These are phyloP conservation scores for Taphrina populina DNA, from an alignment of 1,139 yeast species.

Conservation along the genomic window DNA sequence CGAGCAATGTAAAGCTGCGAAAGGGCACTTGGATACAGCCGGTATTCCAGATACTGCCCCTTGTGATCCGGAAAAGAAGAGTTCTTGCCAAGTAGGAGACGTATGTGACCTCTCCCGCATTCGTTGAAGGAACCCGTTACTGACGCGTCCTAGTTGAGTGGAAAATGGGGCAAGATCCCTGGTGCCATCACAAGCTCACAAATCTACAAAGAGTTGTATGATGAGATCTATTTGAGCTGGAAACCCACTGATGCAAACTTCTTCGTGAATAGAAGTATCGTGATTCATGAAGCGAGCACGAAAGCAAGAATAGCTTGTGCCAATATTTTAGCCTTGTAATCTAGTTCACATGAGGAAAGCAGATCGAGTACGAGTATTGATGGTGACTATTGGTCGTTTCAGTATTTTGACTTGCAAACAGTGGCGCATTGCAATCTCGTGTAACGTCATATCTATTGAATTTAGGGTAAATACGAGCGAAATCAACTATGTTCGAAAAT, in stretches of 20 bases:
- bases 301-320: constrained; percentile 26
- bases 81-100: constrained; percentile 23
- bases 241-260: background rate
- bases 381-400: too few species aligned
- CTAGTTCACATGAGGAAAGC: too few species aligned
- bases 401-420: too few species aligned
- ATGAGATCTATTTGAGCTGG: constrained; percentile 13
- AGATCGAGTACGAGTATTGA: too few species aligned
- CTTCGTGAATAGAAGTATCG: constrained; percentile 23
- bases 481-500: too few species aligned
- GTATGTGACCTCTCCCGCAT: background rate
- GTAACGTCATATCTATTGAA: too few species aligned
- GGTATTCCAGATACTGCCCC: background rate
- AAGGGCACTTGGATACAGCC: constrained; percentile 20
- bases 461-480: too few species aligned
- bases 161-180: constrained; percentile 15
- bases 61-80: constrained; percentile 6
- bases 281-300: constrained; percentile 13
- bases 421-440: too few species aligned
- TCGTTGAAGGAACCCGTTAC: background rate
- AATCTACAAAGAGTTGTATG: constrained; percentile 21
- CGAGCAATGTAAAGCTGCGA: constrained; percentile 14
- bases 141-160: constrained; percentile 5
- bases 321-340: constrained; percentile 15
- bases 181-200: constrained; percentile 6